These are phyloP conservation scores for Periconia digitata DNA, from an alignment of 2,329 filamentous ascomycete species.

Conservation along the genomic window DNA sequence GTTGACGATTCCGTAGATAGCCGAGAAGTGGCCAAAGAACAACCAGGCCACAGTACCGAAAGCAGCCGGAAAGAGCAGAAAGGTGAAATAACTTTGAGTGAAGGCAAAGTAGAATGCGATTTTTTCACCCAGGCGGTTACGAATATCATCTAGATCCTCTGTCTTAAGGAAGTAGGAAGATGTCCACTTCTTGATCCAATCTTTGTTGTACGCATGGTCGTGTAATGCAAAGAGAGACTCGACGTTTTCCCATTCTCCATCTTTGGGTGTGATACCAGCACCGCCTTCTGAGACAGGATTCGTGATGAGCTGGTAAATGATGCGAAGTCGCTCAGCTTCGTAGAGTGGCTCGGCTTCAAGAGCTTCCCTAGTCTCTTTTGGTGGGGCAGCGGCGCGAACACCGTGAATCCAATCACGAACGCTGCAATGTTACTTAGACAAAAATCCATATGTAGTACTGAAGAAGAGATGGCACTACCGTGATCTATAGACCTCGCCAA, in stretches of 20 bases:
- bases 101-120: constrained; percentile 97
- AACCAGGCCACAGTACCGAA: constrained; percentile 79
- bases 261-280: constrained; percentile 54
- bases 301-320: constrained; percentile 76
- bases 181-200: constrained; percentile 57
- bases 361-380: constrained; percentile 68
- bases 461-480: constrained; percentile 49
- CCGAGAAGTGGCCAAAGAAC: constrained; percentile 81
- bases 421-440: constrained; percentile 47
- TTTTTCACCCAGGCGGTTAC: constrained; percentile 55
- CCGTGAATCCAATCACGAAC: constrained; percentile 94
- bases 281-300: constrained; percentile 51
- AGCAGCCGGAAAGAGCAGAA: constrained; percentile 77
- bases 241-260: constrained; percentile 53
- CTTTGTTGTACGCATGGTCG: constrained; percentile 55
- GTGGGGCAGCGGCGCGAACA: constrained; percentile 75
- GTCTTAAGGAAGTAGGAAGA: constrained; percentile 49
- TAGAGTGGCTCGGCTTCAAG: constrained; percentile 75
- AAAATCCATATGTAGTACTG: too few relatives aligned
- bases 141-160: constrained; percentile 54
- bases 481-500: constrained; percentile 79
- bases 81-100: constrained; percentile 84
- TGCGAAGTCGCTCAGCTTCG: constrained; percentile 83
- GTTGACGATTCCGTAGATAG: constrained; percentile 74
- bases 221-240: constrained; percentile 54